These are phyloP conservation scores for Fusarium tjaetaba DNA, from an alignment of 2,329 filamentous ascomycete species.

Conservation along the genomic window DNA sequence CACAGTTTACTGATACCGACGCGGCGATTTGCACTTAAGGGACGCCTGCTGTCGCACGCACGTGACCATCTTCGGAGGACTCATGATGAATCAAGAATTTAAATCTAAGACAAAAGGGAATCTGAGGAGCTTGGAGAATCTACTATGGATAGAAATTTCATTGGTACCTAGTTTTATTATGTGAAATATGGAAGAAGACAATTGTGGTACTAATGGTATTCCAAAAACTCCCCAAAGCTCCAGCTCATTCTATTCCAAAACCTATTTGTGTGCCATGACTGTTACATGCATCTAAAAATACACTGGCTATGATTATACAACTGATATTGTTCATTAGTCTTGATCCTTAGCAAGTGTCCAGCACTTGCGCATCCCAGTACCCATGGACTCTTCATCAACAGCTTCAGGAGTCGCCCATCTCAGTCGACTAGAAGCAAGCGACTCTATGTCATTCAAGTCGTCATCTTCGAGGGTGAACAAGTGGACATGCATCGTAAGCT, in stretches of 20 bases:
- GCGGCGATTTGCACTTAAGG: conserved; percentile 19
- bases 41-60: neutral
- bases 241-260: neutral
- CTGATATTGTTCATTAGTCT: conserved; percentile 15
- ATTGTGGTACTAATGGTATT: neutral
- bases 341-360: conserved; percentile 56
- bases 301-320: neutral
- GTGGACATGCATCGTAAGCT: conserved; percentile 67
- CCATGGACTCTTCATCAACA: conserved; percentile 64
- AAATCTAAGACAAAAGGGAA: neutral
- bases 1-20: conserved; percentile 30
- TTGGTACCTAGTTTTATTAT: neutral
- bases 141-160: neutral
- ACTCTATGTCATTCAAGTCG: neutral
- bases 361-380: conserved; percentile 68
- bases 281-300: neutral
- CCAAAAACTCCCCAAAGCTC: neutral
- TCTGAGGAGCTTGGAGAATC: neutral
- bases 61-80: conserved; percentile 12
- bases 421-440: conserved; percentile 30
- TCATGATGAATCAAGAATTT: neutral
- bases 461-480: conserved; percentile 53
- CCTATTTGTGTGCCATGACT: neutral
- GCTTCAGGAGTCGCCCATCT: conserved; percentile 52
- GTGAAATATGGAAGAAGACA: neutral